A percentile compares a stretch with the other conserved stretches of the same genome.
Evolutionary conservation across 78 protist genomes (phyloP).

Genomic region (Polysphondylium violaceum): DNA sequence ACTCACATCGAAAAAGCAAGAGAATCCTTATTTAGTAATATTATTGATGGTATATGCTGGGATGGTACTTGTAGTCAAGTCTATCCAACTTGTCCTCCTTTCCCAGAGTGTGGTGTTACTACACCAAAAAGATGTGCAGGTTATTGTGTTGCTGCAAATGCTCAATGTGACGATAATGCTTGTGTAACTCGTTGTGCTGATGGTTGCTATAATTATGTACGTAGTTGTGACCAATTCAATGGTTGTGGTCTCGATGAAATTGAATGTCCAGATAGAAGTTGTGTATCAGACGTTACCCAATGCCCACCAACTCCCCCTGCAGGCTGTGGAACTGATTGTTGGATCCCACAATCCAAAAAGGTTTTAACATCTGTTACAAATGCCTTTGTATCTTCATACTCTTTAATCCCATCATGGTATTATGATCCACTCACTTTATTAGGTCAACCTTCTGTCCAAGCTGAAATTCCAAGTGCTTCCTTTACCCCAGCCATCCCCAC

Average conservation of each 20-base stretch:
- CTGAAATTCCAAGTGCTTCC: neutral
- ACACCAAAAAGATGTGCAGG: constrained; percentile 10
- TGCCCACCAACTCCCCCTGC: no score
- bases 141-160: neutral
- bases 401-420: neutral
- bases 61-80: no score
- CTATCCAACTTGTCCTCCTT: no score
- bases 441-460: neutral
- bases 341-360: no score
- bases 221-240: constrained; percentile 8
- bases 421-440: neutral
- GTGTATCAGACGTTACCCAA: neutral
- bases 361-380: no score
- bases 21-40: no score
- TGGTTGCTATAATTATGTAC: no score
- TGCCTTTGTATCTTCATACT: constrained; percentile 5
- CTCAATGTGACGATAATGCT: neutral
- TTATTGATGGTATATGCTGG: no score
- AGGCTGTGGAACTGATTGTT: no score
- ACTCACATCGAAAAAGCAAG: no score
- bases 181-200: neutral
- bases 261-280: neutral
- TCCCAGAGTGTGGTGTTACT: neutral
- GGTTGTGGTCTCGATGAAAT: constrained; percentile 4
- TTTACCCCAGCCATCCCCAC: neutral